These are phyloP conservation scores for Pseudevernia furfuracea DNA, from an alignment of 495 filamentous ascomycete species.

Conservation along the genomic window DNA sequence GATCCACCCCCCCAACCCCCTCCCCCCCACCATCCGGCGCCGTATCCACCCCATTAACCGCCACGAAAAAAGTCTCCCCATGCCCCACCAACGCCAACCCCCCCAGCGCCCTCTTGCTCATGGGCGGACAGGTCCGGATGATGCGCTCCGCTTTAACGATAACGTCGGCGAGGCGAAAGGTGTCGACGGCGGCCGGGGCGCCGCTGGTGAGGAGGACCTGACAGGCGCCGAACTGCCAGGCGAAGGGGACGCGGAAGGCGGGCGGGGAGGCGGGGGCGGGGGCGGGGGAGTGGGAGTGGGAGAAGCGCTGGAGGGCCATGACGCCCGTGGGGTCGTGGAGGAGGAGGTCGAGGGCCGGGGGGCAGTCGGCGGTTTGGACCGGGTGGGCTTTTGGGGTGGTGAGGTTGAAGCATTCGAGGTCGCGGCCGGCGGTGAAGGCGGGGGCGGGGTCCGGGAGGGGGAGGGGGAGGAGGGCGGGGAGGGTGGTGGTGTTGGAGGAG, in stretches of 20 bases:
- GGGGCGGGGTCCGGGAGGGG: not conserved
- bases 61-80: not conserved
- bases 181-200: not conserved
- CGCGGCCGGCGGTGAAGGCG: not conserved
- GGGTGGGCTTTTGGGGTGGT: not conserved
- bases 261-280: too few relatives aligned
- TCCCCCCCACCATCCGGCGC: not conserved
- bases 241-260: not conserved
- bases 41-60: not conserved
- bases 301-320: not conserved
- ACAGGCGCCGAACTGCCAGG: not conserved
- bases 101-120: not conserved
- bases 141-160: not conserved
- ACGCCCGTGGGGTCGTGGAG: not conserved
- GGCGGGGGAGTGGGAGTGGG: not conserved
- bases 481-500: too few relatives aligned
- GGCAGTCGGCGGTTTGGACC: slow-evolving; percentile 2
- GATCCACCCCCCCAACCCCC: too few relatives aligned
- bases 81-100: slow-evolving; percentile 3
- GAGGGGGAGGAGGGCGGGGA: too few relatives aligned
- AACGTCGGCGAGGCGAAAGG: slow-evolving; percentile 7
- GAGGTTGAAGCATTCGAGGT: slow-evolving; percentile 5
- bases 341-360: not conserved
- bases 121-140: not conserved
- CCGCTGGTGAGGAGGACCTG: not conserved